Base-by-base conservation (phyloP, 495 filamentous ascomycete species). In the Ramalina intermedia region DNA sequence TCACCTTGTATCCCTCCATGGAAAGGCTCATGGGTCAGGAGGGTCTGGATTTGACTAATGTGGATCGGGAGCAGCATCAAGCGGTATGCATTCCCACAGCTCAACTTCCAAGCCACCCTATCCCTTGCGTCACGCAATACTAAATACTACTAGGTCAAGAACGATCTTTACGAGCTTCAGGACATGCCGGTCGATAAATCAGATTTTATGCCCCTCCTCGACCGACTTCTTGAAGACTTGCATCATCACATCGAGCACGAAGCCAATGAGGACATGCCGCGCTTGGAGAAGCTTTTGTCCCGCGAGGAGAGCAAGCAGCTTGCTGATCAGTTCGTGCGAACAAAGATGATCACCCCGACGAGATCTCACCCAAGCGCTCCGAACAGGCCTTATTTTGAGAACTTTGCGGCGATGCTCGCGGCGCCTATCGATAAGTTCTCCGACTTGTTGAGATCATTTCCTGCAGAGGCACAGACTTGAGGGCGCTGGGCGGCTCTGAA, bases 1-100 rank as follows among this genome's bases (percentile, higher is more conserved):
- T 87, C 2, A 73, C 83, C 35, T 68, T 86, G 14, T 85, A 85
- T 60, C 82, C 82, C 1, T 70, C 70, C 0, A 69, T 85, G 6
- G 81, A 84, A 54, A 76, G 77, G 53, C 48, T 79, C 43, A 44
- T 82, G 0, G 63, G 68, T n/a, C 52, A 66, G n/a, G 52, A 65
- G 58, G 82, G 73, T 14, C 39, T 60, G 14, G 50, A 58, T 0
- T 65, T 82, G 55, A 76, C 77, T 0, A 67, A 81, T 20, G 76
- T 75, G 47, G 76, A 84, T 53, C 69, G 79, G 3, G 51, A 61
- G 11, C 69, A 82, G 49, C 80, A 86, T 61, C 70, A 73, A 21
- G 52, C 53, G 6, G 78, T 79, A 59, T 43, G 62, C 52, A 27
- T 43, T 27, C 27, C 26, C 37, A 41, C 44, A 54, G 37, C 47